A percentile compares a stretch with the other conserved stretches of the same genome.
phyloP scores from a whole-genome alignment of 169 alveolate species.

The Babesia bigemina region DNA sequence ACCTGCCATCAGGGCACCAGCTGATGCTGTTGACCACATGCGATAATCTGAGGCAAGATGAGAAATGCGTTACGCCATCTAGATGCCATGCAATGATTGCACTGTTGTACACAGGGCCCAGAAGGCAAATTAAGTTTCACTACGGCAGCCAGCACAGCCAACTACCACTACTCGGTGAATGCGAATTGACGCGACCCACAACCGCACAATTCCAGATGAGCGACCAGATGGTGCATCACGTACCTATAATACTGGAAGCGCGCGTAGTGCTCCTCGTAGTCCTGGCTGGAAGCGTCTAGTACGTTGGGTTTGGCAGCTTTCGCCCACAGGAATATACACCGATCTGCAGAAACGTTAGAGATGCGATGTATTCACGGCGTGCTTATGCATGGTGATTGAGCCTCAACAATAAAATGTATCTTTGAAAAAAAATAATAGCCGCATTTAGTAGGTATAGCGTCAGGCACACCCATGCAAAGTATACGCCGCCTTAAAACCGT shows the following conservation, averaged over 20 bases:
- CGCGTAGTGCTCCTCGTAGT: slow-evolving; percentile 81
- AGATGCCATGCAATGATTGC: background rate
- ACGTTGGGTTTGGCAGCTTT: slow-evolving; percentile 68
- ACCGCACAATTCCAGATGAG: background rate
- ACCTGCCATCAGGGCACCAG: slow-evolving; percentile 68
- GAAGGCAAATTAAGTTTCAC: background rate
- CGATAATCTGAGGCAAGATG: slow-evolving; percentile 28
- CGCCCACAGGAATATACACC: slow-evolving; percentile 78
- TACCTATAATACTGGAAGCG: slow-evolving; percentile 79
- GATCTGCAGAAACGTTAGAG: slow-evolving; percentile 37
- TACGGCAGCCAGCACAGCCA: background rate
- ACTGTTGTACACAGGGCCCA: too few species aligned
- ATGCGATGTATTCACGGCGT: too few species aligned
- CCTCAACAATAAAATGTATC: too few species aligned
- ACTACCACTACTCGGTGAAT: background rate
- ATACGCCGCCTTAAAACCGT: background rate
- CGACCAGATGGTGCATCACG: background rate
- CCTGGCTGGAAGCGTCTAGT: slow-evolving; percentile 72
- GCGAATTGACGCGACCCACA: background rate
- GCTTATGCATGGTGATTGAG: too few species aligned
- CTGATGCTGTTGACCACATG: slow-evolving; percentile 63
- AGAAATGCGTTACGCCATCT: background rate
- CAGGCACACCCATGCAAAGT: too few species aligned
- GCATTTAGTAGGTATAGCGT: too few species aligned
- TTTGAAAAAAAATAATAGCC: too few species aligned